Conservation (phyloP, 371 early-diverging fungal genomes). For the Umbelopsis sp. region DNA sequence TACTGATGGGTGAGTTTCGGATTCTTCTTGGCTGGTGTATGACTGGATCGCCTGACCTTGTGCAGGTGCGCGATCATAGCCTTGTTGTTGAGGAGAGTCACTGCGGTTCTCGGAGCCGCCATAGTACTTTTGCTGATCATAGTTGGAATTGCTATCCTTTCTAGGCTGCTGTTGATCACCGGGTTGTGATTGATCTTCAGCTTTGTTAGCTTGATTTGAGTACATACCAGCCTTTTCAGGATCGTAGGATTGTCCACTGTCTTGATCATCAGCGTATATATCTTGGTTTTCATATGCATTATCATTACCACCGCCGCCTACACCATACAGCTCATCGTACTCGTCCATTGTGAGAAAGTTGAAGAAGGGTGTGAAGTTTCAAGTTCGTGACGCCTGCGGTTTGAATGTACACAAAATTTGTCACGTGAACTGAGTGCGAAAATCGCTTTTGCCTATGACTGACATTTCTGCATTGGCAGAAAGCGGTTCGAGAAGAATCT, state of each 20-base stretch:
- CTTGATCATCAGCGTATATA: conserved; percentile 37
- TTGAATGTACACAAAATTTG: not conserved
- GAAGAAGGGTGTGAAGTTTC: not conserved
- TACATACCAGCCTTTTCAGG: conserved; percentile 18
- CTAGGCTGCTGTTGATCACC: conserved; percentile 23
- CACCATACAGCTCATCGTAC: conserved; percentile 48
- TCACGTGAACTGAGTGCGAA: not conserved
- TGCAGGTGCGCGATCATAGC: conserved; percentile 13
- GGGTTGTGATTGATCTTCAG: conserved; percentile 34
- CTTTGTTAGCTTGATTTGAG: conserved; percentile 9
- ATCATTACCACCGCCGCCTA: conserved; percentile 38
- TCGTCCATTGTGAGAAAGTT: not conserved
- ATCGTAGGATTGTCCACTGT: conserved; percentile 23
- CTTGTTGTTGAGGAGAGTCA: conserved; percentile 27
- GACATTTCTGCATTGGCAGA: too few species aligned
- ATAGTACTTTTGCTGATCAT: conserved; percentile 35
- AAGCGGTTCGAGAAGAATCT: too few species aligned
- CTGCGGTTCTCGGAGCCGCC: conserved; percentile 32
- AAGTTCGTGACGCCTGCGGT: not conserved
- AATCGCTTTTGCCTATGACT: too few species aligned
- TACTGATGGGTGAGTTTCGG: conserved; percentile 25
- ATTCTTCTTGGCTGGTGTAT: conserved; percentile 19
- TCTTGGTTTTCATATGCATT: conserved; percentile 30
- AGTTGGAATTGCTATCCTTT: conserved; percentile 35
- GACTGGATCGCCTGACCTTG: conserved; percentile 11